phyloP scores from a whole-genome alignment of 371 early-diverging fungal species.

The Caulochytrium protostelioides region DNA sequence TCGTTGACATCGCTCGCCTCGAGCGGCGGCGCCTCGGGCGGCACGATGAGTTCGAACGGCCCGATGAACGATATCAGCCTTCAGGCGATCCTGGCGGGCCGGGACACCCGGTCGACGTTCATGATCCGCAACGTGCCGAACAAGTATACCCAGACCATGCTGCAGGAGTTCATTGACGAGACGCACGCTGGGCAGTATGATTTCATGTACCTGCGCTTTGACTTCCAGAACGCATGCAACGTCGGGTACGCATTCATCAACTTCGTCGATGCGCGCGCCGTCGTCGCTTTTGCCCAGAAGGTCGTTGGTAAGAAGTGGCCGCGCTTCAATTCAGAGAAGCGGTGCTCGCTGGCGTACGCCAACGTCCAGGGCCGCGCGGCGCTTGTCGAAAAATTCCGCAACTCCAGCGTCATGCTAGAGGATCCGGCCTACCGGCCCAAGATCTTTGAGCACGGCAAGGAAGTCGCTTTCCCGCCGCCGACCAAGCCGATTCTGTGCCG shows the following conservation, averaged over 20 bases:
- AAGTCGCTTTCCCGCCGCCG: not conserved
- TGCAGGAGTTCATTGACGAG: slow-evolving; percentile 52
- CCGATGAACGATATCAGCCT: too few species aligned
- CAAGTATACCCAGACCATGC: slow-evolving; percentile 46
- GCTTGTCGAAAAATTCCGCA: slow-evolving; percentile 64
- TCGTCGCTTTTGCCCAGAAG: slow-evolving; percentile 45
- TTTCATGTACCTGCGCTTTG: slow-evolving; percentile 76
- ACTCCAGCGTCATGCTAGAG: slow-evolving; percentile 57
- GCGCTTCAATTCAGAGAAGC: slow-evolving; percentile 68
- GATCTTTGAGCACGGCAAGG: slow-evolving; percentile 23
- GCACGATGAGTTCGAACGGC: too few species aligned
- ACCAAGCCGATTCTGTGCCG: too few species aligned
- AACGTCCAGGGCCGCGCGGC: slow-evolving; percentile 61
- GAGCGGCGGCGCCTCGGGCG: too few species aligned
- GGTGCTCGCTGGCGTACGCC: slow-evolving; percentile 65
- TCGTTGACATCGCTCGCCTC: too few species aligned
- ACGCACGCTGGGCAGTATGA: slow-evolving; percentile 52
- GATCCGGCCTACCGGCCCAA: slow-evolving; percentile 50
- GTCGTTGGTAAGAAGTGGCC: slow-evolving; percentile 66
- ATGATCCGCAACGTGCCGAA: slow-evolving; percentile 88
- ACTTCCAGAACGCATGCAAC: slow-evolving; percentile 47
- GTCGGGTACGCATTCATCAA: slow-evolving; percentile 76
- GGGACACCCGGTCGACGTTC: slow-evolving; percentile 53
- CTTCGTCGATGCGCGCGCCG: slow-evolving; percentile 39
- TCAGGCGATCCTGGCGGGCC: too few species aligned